Base-by-base conservation (phyloP, 2,329 filamentous ascomycete species). In the Dothideomycetes sp. region DNA sequence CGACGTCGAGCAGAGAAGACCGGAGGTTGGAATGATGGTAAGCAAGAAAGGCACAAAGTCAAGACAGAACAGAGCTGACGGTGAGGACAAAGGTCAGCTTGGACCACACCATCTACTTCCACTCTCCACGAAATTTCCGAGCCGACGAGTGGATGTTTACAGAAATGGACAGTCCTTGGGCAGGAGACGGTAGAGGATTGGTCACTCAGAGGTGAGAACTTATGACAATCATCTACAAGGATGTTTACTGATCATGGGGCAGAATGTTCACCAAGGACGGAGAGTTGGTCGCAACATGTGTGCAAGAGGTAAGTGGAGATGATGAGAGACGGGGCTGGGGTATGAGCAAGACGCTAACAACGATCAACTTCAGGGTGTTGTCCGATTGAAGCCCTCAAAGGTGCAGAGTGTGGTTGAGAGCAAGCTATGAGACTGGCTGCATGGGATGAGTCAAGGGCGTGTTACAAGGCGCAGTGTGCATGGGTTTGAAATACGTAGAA, bases 161-260 rank as follows among this genome's bases (percentile, higher is more conserved):
- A 15, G 83, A 88, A 65, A 84, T 84, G 74, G 74, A 83, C 61
- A 85, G 77, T 41, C 82, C 84, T 0, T 91, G 84, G 84, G 74
- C 80, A 2, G 83, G 80, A 1, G 81, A 87, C 53, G 84, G 83
- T 3, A 70, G 84, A 45, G 84, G 82, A 0, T 68, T 89, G 13
- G 84, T 89, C 28, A 74, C 73, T 51, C 82, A 87, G 68, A 74
- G 76, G 46, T 41, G 34, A 23, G 31, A 6, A 16, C 3, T 11
- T 8, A 11, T 9, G 22, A 5, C n/a, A n/a, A n/a, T n/a, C n/a
- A n/a, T n/a, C n/a, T n/a, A n/a, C n/a, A n/a, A n/a, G n/a, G n/a
- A n/a, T n/a, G n/a, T n/a, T n/a, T n/a, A n/a, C n/a, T n/a, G n/a
- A n/a, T n/a, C n/a, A n/a, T n/a, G n/a, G n/a, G 6, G 29, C 32